Evolutionary conservation across 1,139 yeast species (phyloP), one percentile per base, ranked within the genome.

Genomic region (Diutina neorugosa): DNA sequence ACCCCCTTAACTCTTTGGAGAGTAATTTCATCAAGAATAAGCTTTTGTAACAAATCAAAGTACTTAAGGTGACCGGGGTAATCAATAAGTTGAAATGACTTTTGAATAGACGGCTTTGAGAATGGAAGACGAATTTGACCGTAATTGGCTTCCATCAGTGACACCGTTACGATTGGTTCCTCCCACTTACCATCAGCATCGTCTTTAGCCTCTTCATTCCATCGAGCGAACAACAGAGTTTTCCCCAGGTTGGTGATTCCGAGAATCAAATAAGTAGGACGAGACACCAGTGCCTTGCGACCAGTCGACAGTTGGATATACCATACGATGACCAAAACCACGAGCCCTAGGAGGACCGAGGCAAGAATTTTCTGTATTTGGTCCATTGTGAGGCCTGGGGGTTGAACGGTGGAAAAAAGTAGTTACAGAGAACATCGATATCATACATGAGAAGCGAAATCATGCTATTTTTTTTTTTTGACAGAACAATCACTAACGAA

Each of bases 51-150:
- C 53, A 75, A 68, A 52, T 77, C 77, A 56, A 78, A 79, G 59
- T 90, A 78, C 64, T 89, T 90, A 55, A 79, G 70, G 66, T 86
- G 93, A 7, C 97, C 97, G 2, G 98, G 98, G 59, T 83, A 82
- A 63, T 91, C 98, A 52, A 85, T 75, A 51, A 90, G 64, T 59
- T 76, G 74, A 66, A 69, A 75, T 37, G 59, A 57, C 54, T 67
- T 69, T 41, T 65, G 65, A 47, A 73, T 69, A 46, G 67, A 54
- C 1, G 62, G 58, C 53, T 65, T 68, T 52, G 76, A 60, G 47
- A 73, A 61, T 1, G 79, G 79, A 21, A 74, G 61, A 12, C 58
- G 54, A 9, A 73, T 55, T 9, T 62, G 59, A 1, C 64, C 62
- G 51, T 65, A 60, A 56, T 71, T 73, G 2, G 74, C 70, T 48